phyloP scores from a whole-genome alignment of 129 eudicot species.

The Centella asiatica region DNA sequence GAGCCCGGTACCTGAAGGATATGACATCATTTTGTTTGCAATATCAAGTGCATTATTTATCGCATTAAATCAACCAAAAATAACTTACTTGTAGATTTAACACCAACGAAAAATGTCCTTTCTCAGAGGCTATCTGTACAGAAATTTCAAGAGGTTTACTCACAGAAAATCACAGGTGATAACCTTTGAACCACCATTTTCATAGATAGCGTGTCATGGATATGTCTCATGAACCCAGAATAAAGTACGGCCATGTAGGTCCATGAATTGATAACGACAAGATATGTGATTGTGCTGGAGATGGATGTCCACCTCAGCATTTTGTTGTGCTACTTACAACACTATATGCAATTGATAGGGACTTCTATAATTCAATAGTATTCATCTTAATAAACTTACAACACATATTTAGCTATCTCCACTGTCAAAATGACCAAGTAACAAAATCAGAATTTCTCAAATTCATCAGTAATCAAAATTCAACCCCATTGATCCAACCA shows the following conservation, averaged over 20 bases:
- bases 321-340: too few relatives aligned
- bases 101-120: slow-evolving; percentile 73
- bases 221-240: neutral
- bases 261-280: neutral
- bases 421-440: too few relatives aligned
- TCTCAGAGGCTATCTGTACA: slow-evolving; percentile 80
- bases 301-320: too few relatives aligned
- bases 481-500: too few relatives aligned
- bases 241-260: neutral
- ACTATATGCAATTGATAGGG: too few relatives aligned
- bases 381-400: too few relatives aligned
- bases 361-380: too few relatives aligned
- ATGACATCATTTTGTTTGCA: slow-evolving; percentile 6
- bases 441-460: too few relatives aligned
- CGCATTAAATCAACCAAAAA: slow-evolving; percentile 1
- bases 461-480: too few relatives aligned
- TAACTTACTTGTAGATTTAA: slow-evolving; percentile 86
- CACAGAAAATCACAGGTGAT: neutral
- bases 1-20: slow-evolving; percentile 83
- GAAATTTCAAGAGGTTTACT: slow-evolving; percentile 8
- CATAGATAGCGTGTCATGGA: neutral
- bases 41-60: slow-evolving; percentile 5
- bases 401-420: too few relatives aligned
- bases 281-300: too few relatives aligned
- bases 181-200: neutral